These are phyloP conservation scores for Silene conica DNA, from an alignment of 148 eudicot species.

Conservation along the genomic window DNA sequence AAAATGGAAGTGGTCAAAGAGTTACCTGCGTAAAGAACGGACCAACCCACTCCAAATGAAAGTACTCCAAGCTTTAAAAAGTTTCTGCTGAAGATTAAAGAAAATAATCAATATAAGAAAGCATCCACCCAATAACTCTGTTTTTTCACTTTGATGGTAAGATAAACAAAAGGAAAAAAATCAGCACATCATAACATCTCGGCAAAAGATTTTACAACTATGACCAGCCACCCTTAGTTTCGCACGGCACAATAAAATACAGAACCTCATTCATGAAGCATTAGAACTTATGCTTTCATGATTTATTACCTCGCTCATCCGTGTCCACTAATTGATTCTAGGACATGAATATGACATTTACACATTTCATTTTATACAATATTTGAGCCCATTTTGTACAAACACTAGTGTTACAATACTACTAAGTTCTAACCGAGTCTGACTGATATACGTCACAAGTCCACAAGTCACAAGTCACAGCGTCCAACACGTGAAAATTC, in stretches of 20 bases:
- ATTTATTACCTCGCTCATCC: background rate
- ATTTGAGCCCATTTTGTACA: too few relatives aligned
- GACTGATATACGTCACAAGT: background rate
- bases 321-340: background rate
- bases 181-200: slow-evolving; percentile 32
- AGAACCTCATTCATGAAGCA: slow-evolving; percentile 24
- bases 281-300: slow-evolving; percentile 36
- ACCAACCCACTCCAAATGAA: slow-evolving; percentile 19
- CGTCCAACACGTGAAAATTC: too few relatives aligned
- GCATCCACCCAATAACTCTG: slow-evolving; percentile 28
- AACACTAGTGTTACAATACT: background rate
- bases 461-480: too few relatives aligned
- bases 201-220: slow-evolving; percentile 29
- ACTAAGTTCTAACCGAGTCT: background rate
- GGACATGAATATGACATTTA: background rate
- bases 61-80: slow-evolving; percentile 27
- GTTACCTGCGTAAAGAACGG: slow-evolving; percentile 7
- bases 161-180: slow-evolving; percentile 38
- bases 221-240: slow-evolving; percentile 30
- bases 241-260: slow-evolving; percentile 24
- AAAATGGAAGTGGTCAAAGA: slow-evolving; percentile 10
- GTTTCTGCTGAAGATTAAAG: slow-evolving; percentile 24
- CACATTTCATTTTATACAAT: background rate
- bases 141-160: slow-evolving; percentile 29
- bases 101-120: slow-evolving; percentile 27